Evolutionary conservation across 345 rosid genomes (phyloP), one percentile per base, ranked within the genome.

Genomic region (Lumnitzera racemosa): DNA sequence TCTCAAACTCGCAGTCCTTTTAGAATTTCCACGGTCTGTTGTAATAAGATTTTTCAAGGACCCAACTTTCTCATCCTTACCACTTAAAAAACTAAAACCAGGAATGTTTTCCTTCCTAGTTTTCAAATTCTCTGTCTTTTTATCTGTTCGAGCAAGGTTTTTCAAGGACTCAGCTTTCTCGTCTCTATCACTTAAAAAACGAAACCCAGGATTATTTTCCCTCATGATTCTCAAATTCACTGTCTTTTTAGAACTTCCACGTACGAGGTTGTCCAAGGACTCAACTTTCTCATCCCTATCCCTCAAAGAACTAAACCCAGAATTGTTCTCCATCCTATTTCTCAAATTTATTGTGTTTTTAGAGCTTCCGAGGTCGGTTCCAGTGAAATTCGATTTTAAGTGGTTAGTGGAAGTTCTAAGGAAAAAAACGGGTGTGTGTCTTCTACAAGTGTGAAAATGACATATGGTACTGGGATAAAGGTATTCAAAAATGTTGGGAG

Each of bases 301-400:
- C 31, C 31, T 27, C 5, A 27, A 2, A 27, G 31, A 27, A 27
- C 31, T 27, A 27, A 3, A 27, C 5, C 31, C 31, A 27, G 31
- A 27, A 27, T 27, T 5, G 5, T 27, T 27, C 31, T 27, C 31
- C 31, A 3, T 27, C 5, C 31, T 27, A 27, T 27, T 59, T 51
- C 57, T 50, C 12, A 36, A 53, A 72, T 65, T 62, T 13, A 16
- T 11, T 15, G 67, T 17, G 46, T 57, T 50, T 25, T 47, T 53
- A 41, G 41, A 60, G 24, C 63, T 73, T 46, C 49, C 31, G 1
- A 2, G 69, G 72, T 52, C 62, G 15, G 55, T 55, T 5, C 78
- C 15, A 62, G 85, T 57, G 25, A 76, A 67, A 46, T 63, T 77
- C 12, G 78, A 61, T 36, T 49, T 67, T 12, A 27, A 50, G 62